These are phyloP conservation scores for Boletus sensibilis DNA, from an alignment of 768 basidiomycete genomes.

Conservation along the genomic window DNA sequence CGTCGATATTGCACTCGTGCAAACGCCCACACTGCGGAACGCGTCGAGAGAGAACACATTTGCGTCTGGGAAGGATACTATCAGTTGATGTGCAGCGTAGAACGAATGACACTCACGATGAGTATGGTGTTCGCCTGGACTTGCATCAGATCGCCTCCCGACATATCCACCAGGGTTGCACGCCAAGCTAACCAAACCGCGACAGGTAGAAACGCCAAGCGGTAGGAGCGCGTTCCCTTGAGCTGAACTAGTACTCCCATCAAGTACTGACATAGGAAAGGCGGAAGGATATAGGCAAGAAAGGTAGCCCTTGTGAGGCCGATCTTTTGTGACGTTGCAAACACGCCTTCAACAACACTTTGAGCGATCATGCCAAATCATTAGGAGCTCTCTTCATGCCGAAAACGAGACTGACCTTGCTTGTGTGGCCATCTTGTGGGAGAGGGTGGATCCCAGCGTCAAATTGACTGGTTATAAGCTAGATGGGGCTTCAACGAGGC, in stretches of 20 bases:
- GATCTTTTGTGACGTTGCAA: constrained; percentile 5
- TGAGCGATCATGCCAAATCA: neutral
- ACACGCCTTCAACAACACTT: neutral
- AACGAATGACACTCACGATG: constrained; percentile 16
- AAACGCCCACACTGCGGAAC: constrained; percentile 22
- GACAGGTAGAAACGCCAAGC: constrained; percentile 49
- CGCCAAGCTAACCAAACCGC: constrained; percentile 45
- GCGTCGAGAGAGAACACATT: constrained; percentile 16
- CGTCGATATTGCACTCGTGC: constrained; percentile 17
- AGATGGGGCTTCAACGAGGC: neutral
- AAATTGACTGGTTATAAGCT: neutral
- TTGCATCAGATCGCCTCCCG: constrained; percentile 16
- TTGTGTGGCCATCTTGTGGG: neutral
- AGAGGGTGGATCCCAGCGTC: neutral
- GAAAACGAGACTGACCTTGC: constrained; percentile 3
- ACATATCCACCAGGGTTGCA: constrained; percentile 29
- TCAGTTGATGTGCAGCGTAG: neutral
- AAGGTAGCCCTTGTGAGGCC: constrained; percentile 23
- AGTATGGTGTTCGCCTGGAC: constrained; percentile 16
- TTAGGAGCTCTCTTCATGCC: neutral
- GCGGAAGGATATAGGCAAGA: constrained; percentile 40
- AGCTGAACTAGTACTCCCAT: constrained; percentile 55
- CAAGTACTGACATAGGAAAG: constrained; percentile 46
- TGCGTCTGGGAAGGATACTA: constrained; percentile 6
- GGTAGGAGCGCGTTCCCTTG: constrained; percentile 39